Evolutionary conservation across 192 early-diverging fungal species (phyloP), one percentile per base, ranked within the genome.

Genomic region (Podila epicladia): DNA sequence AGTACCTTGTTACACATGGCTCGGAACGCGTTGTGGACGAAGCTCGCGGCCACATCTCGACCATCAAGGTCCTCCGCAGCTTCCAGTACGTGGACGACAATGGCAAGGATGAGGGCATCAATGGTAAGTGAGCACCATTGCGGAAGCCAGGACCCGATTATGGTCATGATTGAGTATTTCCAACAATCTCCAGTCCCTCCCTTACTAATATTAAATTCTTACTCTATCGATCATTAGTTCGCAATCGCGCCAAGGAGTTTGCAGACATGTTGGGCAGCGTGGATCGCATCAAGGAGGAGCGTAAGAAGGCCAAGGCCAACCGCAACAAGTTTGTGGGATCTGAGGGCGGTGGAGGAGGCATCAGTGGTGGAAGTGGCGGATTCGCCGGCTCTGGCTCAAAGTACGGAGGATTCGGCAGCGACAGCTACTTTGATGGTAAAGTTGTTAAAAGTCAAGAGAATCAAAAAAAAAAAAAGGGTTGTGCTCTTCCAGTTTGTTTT

Each of bases 91-190:
- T 96, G 31, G 97, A 98, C 73, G 94, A 95, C 28, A 96, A 96
- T 71, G 92, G 92, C 75, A 99, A 99, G 75, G 97, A 99, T 82
- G 96, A 99, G 82, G 97, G 97, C 7, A 91, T 99, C 61, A 98
- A 98, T 71, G 93, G 96, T 96, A 91, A 85, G n/a, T 0, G 4
- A 62, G 19, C 28, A 13, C 24, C 60, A 17, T 33, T 8, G 9
- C 17, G 26, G 20, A 12, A n/a, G 3, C 53, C 53, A 20, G 11
- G 38, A 33, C 38, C 4, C 17, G 41, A 45, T 45, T 15, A 37
- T 37, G 2, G 41, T 17, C 41, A 45, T 45, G 41, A 45, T 17
- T 15, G 41, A 45, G 15, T 45, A 41, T 1, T 17, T 4, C 2
- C 41, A 45, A 45, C 41, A 11, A 41, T 41, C 8, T n/a, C 7